Evolutionary conservation across 2,329 filamentous ascomycete genomes (phyloP).

Genomic region (Fusarium illudens): DNA sequence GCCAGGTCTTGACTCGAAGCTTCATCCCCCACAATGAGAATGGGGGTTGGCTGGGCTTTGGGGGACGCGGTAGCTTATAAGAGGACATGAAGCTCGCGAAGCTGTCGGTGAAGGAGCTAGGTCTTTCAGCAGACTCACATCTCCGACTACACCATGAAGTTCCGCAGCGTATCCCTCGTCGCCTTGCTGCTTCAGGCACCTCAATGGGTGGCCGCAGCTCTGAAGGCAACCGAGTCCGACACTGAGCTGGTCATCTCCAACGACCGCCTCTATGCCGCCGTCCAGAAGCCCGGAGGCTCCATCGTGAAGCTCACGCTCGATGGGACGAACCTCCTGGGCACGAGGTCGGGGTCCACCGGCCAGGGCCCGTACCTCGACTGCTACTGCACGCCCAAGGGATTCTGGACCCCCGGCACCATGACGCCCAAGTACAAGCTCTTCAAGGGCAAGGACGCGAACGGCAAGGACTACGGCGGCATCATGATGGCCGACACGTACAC

Average conservation of each 20-base stretch:
- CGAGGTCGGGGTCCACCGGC: slow-evolving; percentile 48
- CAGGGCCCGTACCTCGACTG: slow-evolving; percentile 69
- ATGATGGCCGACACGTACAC: slow-evolving; percentile 67
- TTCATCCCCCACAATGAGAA: slow-evolving; percentile 35
- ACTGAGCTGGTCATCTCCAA: slow-evolving; percentile 49
- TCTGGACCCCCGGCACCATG: slow-evolving; percentile 65
- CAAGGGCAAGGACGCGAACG: slow-evolving; percentile 57
- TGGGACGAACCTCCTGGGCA: slow-evolving; percentile 60
- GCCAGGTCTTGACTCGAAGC: slow-evolving; percentile 7
- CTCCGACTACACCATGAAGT: slow-evolving; percentile 34
- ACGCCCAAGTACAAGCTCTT: slow-evolving; percentile 55
- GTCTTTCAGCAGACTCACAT: not conserved
- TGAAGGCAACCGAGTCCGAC: slow-evolving; percentile 48
- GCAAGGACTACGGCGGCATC: slow-evolving; percentile 64
- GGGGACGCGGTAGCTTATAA: slow-evolving; percentile 23
- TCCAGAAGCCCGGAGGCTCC: slow-evolving; percentile 50
- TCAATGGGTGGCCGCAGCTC: slow-evolving; percentile 36
- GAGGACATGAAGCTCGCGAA: slow-evolving; percentile 4
- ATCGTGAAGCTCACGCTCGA: slow-evolving; percentile 49
- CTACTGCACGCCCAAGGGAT: slow-evolving; percentile 67
- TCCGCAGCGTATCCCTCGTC: slow-evolving; percentile 27
- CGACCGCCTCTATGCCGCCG: slow-evolving; percentile 49
- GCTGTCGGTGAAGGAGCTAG: slow-evolving; percentile 8
- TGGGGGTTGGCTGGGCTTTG: slow-evolving; percentile 38
- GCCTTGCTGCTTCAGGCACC: slow-evolving; percentile 33